Evolutionary conservation across 768 basidiomycete genomes (phyloP).

Genomic region (Suillus luteus): DNA sequence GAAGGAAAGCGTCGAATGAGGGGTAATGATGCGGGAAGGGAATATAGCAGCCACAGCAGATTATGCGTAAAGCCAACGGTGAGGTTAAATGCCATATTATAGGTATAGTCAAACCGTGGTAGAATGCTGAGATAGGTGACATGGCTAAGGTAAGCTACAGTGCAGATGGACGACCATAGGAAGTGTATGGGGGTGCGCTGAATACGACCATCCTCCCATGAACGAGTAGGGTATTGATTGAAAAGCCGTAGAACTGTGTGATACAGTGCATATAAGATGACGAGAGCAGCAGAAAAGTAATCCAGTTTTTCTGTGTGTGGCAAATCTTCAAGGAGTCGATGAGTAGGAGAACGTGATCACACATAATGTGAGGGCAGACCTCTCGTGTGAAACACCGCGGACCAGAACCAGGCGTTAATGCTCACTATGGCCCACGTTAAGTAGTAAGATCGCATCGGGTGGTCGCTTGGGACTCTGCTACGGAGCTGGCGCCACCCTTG

Average conservation of each 20-base stretch:
- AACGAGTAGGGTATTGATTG: constrained; percentile 58
- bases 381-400: constrained; percentile 88
- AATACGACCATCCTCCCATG: constrained; percentile 25
- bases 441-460: constrained; percentile 76
- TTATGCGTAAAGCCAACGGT: constrained; percentile 78
- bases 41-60: constrained; percentile 76
- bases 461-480: constrained; percentile 47
- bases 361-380: constrained; percentile 47
- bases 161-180: constrained; percentile 55
- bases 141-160: constrained; percentile 64
- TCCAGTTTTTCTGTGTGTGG: constrained; percentile 87
- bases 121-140: constrained; percentile 75
- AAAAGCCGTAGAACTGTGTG: constrained; percentile 75
- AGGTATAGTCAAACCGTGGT: constrained; percentile 88
- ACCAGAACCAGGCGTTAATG: constrained; percentile 93
- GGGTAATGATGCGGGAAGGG: constrained; percentile 51
- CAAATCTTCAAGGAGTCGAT: constrained; percentile 53
- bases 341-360: constrained; percentile 9
- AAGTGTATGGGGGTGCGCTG: constrained; percentile 19
- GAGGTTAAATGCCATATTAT: constrained; percentile 89
- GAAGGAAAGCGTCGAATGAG: constrained; percentile 56
- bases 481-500: constrained; percentile 55
- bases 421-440: constrained; percentile 65
- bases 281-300: constrained; percentile 91
- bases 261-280: constrained; percentile 82